Evolutionary conservation across 441 rosid genomes (phyloP).

Genomic region (Brassica hybrid): DNA sequence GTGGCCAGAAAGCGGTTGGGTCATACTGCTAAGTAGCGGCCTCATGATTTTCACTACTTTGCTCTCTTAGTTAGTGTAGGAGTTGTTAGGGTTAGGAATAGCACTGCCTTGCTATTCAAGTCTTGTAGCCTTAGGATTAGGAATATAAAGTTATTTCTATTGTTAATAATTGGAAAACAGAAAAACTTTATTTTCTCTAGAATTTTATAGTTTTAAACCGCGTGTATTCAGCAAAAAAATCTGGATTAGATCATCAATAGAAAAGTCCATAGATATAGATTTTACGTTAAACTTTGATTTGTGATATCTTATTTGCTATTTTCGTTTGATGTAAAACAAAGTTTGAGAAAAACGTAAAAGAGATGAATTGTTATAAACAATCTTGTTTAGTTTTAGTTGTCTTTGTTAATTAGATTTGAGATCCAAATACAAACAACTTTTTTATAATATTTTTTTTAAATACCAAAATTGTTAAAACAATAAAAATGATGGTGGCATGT

Average conservation of each 20-base stretch:
- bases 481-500: neutral
- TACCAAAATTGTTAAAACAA: neutral
- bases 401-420: neutral
- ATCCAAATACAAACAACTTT: neutral
- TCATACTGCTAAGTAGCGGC: slow-evolving; percentile 73
- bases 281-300: too few species aligned
- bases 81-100: slow-evolving; percentile 2
- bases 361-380: too few species aligned
- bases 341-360: too few species aligned
- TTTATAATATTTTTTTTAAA: too few species aligned
- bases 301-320: too few species aligned
- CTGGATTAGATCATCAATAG: too few species aligned
- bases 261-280: too few species aligned
- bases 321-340: too few species aligned
- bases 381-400: too few species aligned
- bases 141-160: neutral
- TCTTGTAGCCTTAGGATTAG: slow-evolving; percentile 24
- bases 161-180: neutral
- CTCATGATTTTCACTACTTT: slow-evolving; percentile 76
- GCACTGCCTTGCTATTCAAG: slow-evolving; percentile 9
- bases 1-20: slow-evolving; percentile 69
- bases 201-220: neutral
- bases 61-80: slow-evolving; percentile 43
- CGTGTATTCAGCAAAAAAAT: neutral
- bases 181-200: neutral